Conservation (phyloP, 176 grass and related monocot genomes). For the Aechmea fasciata region DNA sequence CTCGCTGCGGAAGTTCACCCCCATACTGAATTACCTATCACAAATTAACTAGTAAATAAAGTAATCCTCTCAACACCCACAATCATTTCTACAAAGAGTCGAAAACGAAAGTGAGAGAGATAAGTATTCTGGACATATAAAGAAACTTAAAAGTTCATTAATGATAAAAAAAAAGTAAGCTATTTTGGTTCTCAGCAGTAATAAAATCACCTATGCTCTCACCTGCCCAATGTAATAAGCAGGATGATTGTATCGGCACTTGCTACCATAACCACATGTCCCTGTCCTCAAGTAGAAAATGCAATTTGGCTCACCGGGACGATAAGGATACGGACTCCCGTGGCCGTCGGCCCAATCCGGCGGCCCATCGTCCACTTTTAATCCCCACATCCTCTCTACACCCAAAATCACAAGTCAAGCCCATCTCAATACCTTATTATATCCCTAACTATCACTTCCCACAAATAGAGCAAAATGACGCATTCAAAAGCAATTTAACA, state of each 20-base stretch:
- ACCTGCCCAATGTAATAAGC: slow-evolving; percentile 16
- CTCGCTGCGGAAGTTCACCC: slow-evolving; percentile 38
- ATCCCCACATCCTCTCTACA: slow-evolving; percentile 21
- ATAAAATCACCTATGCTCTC: neutral
- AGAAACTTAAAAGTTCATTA: neutral
- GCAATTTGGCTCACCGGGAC: slow-evolving; percentile 31
- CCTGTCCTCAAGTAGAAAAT: slow-evolving; percentile 33
- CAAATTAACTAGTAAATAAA: neutral
- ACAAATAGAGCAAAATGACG: too few relatives aligned
- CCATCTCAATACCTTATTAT: neutral
- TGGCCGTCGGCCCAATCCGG: neutral
- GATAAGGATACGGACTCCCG: slow-evolving; percentile 26
- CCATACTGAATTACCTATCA: slow-evolving; percentile 23
- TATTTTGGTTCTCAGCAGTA: neutral
- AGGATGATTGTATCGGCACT: slow-evolving; percentile 42
- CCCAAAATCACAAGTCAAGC: slow-evolving; percentile 17
- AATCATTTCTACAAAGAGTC: neutral
- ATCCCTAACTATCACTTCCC: too few relatives aligned
- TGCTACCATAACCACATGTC: slow-evolving; percentile 31
- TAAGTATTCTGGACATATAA: neutral
- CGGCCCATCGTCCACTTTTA: slow-evolving; percentile 24
- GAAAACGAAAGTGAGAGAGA: neutral
- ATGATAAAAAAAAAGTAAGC: neutral
- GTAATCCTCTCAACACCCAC: neutral
- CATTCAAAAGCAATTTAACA: too few relatives aligned